Evolutionary conservation across 805 yeast species (phyloP), one percentile per base, ranked within the genome.

Genomic region (Saccharomycodes ludwigii): DNA sequence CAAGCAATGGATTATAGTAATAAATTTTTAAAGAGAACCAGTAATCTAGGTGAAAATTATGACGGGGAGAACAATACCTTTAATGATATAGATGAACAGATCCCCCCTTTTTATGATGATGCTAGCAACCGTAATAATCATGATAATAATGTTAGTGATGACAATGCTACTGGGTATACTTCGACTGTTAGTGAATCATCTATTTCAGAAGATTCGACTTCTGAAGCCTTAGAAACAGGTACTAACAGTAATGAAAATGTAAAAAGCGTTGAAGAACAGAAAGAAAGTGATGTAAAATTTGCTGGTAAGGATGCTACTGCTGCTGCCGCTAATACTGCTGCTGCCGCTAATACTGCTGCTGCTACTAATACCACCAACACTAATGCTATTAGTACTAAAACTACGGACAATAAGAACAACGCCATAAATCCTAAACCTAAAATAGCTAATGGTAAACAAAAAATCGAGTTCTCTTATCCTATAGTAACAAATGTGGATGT

Each of bases 401-500:
- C n/a, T 4, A 17, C 20, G 19, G 14, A 26, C 29, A 18, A 9
- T 11, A 5, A 17, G 19, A 21, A 25, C 27, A 16, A 21, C 6
- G 21, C 15, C 13, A 14, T 7, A 7, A 26, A 10, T 15, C 10
- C 26, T 10, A 17, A 29, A n/a, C 23, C 65, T 64, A 40, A 52
- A 58, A 29, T 52, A 48, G 27, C 66, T 9, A 40, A 40, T 27
- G 31, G 34, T 7, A 39, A 38, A n/a, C 24, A 35, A 7, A 31
- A 21, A 4, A 34, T 35, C 12, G 36, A 35, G 16, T 63, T 63
- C 33, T 50, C 62, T 2, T 52, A 58, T 33, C 68, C 68, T 2
- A 53, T 63, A 5, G 58, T 63, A 3, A 54, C 65, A 2, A 63
- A 61, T 39, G 61, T 63, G 13, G 68, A 63, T 36, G 59, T 56